Evolutionary conservation across 2,329 filamentous ascomycete species (phyloP).

Genomic region (Fusarium torulosum): DNA sequence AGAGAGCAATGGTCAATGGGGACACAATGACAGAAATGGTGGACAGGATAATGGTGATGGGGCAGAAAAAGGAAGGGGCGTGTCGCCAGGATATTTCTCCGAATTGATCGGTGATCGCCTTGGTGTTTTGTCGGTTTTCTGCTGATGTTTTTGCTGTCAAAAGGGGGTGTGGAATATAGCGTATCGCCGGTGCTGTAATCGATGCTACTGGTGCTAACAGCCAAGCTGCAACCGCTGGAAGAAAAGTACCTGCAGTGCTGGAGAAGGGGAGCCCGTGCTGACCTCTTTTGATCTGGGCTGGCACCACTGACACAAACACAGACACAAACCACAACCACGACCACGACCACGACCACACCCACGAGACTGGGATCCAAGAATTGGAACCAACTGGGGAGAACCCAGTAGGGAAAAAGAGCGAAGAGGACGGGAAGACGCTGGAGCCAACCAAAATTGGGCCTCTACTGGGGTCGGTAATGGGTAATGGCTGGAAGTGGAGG

Average conservation of each 20-base stretch:
- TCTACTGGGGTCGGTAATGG: not conserved
- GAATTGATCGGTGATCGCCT: constrained; percentile 42
- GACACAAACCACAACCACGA: not conserved
- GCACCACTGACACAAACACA: constrained; percentile 13
- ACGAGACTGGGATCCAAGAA: constrained; percentile 6
- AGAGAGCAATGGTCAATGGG: constrained; percentile 26
- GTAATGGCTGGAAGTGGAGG: constrained; percentile 5
- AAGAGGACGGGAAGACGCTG: constrained; percentile 30
- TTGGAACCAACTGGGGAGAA: constrained; percentile 9
- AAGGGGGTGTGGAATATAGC: constrained; percentile 23
- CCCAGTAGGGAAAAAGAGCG: constrained; percentile 30
- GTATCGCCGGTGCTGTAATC: constrained; percentile 5
- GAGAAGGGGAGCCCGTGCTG: constrained; percentile 23
- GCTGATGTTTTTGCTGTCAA: constrained; percentile 6
- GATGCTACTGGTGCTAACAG: not conserved
- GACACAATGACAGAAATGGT: constrained; percentile 6
- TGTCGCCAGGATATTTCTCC: constrained; percentile 43
- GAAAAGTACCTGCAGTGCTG: constrained; percentile 18
- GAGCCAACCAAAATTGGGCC: constrained; percentile 21
- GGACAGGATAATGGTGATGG: constrained; percentile 22
- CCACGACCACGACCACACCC: not conserved
- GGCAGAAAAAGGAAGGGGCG: constrained; percentile 25
- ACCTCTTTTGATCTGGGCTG: constrained; percentile 10
- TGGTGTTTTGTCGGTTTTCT: constrained; percentile 29
- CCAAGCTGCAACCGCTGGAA: constrained; percentile 4